These are phyloP conservation scores for Cryptococcus floricola DNA, from an alignment of 1,284 basidiomycete species.

Conservation along the genomic window DNA sequence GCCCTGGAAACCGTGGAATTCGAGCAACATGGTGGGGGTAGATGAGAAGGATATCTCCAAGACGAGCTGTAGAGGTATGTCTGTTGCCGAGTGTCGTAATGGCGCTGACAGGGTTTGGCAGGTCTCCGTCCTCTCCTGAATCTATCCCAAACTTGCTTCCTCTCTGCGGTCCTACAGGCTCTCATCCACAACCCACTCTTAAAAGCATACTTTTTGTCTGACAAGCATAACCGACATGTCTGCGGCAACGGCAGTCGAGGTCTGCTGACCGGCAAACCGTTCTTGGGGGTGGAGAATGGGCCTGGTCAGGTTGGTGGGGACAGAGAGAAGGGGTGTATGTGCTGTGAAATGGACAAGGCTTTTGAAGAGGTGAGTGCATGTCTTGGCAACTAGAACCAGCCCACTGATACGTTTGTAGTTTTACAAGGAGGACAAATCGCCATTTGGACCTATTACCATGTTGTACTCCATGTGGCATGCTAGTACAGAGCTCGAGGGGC, in stretches of 20 bases:
- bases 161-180: slow-evolving; percentile 89
- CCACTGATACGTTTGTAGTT: slow-evolving; percentile 53
- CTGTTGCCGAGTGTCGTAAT: not conserved
- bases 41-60: slow-evolving; percentile 13
- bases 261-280: slow-evolving; percentile 32
- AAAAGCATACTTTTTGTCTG: slow-evolving; percentile 83
- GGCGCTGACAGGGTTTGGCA: slow-evolving; percentile 33
- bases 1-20: slow-evolving; percentile 31
- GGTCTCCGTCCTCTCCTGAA: slow-evolving; percentile 84
- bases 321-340: slow-evolving; percentile 68
- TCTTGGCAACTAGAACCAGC: not conserved
- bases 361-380: slow-evolving; percentile 66
- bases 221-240: slow-evolving; percentile 52
- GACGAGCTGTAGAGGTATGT: slow-evolving; percentile 33
- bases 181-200: slow-evolving; percentile 89
- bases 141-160: slow-evolving; percentile 84
- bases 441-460: slow-evolving; percentile 80
- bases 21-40: slow-evolving; percentile 15
- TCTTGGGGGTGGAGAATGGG: slow-evolving; percentile 16
- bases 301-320: slow-evolving; percentile 22
- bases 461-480: slow-evolving; percentile 83
- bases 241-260: slow-evolving; percentile 34
- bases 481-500: slow-evolving; percentile 75
- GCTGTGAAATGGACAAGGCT: slow-evolving; percentile 91
- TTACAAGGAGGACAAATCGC: slow-evolving; percentile 63